Evolutionary conservation across 805 yeast genomes (phyloP).

Genomic region (Monosporozyma aquatica): DNA sequence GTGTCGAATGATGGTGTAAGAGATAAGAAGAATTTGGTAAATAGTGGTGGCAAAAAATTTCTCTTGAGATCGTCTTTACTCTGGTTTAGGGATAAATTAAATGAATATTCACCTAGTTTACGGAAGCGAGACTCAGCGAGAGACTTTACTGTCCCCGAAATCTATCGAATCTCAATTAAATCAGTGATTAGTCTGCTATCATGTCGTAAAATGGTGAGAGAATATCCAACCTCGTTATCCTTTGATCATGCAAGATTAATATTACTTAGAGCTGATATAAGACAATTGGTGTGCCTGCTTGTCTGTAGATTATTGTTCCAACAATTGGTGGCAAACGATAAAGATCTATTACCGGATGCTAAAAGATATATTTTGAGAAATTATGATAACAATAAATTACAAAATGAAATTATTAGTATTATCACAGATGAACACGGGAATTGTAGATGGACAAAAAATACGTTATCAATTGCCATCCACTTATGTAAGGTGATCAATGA

Average conservation of each 20-base stretch:
- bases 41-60: slow-evolving; percentile 38
- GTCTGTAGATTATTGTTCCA: slow-evolving; percentile 65
- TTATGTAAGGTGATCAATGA: slow-evolving; percentile 26
- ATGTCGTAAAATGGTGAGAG: slow-evolving; percentile 71
- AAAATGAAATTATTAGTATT: slow-evolving; percentile 65
- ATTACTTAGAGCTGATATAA: slow-evolving; percentile 71
- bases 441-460: slow-evolving; percentile 83
- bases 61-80: slow-evolving; percentile 49
- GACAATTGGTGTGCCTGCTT: slow-evolving; percentile 75
- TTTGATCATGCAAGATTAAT: slow-evolving; percentile 79
- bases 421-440: slow-evolving; percentile 81
- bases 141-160: slow-evolving; percentile 16
- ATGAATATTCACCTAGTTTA: slow-evolving; percentile 12
- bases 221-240: slow-evolving; percentile 74
- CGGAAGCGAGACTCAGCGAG: slow-evolving; percentile 7
- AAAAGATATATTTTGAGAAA: slow-evolving; percentile 30
- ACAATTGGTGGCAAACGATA: slow-evolving; percentile 43
- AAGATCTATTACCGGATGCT: slow-evolving; percentile 25
- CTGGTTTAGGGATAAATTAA: slow-evolving; percentile 47
- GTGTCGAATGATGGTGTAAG: neutral
- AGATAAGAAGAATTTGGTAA: neutral
- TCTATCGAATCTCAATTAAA: slow-evolving; percentile 37
- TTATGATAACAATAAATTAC: slow-evolving; percentile 40
- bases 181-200: slow-evolving; percentile 58
- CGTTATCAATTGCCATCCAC: slow-evolving; percentile 59